phyloP scores from a whole-genome alignment of 768 basidiomycete genomes.

The Rubroboletus satanas region DNA sequence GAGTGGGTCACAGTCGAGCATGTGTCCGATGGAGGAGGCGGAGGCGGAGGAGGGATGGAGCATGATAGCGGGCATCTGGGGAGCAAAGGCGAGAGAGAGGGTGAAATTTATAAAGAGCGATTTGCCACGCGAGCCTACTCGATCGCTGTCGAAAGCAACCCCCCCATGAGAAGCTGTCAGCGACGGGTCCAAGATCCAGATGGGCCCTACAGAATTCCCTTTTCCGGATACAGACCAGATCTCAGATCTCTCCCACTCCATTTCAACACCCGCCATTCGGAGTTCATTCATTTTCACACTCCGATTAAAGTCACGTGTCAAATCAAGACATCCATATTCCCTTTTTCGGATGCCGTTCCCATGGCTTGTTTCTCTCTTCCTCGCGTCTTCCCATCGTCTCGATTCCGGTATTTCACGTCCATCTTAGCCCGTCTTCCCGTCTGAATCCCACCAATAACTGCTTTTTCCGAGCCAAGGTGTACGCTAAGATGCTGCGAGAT shows the following conservation, averaged over 20 bases:
- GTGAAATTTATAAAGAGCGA: constrained; percentile 20
- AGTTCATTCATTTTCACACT: neutral
- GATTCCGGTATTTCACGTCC: neutral
- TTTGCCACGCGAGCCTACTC: constrained; percentile 29
- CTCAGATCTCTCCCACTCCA: constrained; percentile 17
- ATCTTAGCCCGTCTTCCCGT: neutral
- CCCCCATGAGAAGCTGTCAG: constrained; percentile 16
- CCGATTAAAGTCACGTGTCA: constrained; percentile 16
- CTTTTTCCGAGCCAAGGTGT: neutral
- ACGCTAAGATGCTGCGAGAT: neutral
- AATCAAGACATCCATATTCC: constrained; percentile 10
- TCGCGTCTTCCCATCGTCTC: constrained; percentile 17
- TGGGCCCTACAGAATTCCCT: constrained; percentile 1
- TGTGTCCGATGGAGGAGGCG: constrained; percentile 19
- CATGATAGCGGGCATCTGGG: constrained; percentile 25
- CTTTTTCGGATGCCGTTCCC: constrained; percentile 14
- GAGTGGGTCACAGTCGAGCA: constrained; percentile 30
- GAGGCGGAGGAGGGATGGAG: constrained; percentile 23
- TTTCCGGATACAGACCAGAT: constrained; percentile 12
- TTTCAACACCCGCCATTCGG: neutral
- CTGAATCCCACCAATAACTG: neutral
- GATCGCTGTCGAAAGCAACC: constrained; percentile 7
- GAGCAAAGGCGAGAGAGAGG: constrained; percentile 4
- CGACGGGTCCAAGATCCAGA: constrained; percentile 15
- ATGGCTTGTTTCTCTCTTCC: constrained; percentile 9